Base-by-base conservation (phyloP, 2,329 filamentous ascomycete species). In the Bimuria novae-zelandiae region DNA sequence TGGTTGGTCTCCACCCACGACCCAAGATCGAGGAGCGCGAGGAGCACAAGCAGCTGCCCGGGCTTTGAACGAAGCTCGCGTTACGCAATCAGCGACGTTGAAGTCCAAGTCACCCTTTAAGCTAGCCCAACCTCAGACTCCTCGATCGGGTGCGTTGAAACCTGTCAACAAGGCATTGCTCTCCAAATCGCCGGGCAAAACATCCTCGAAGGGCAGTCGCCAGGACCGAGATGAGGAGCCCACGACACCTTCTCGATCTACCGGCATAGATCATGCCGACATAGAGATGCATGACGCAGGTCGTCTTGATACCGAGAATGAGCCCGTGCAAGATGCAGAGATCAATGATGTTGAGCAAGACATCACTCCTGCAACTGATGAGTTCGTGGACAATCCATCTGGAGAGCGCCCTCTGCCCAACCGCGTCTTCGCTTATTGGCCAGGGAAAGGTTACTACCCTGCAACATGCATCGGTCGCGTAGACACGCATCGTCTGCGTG, bases 381-480 rank as follows among this genome's bases (percentile, higher is more conserved):
- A 40, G n/a, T 33, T 44, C 10, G 62, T 61, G 14, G 63, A 53
- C 30, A 54, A 59, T 17, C 60, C 64, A 8, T 48, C 59, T 3
- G 59, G 54, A 11, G 60, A 67, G 22, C 32, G 74, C 8, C 59
- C 78, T 21, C 73, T 76, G 11, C 78, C 79, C 4, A 80, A 82
- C 49, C 78, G 84, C 55, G 78, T 87, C 0, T 77, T 86, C 56
- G 83, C 84, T 7, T 75, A 77, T 23, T 87, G 84, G 78, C 83
- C 79, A 57, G 79, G 80, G 17, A 79, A 75, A 42, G 77, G 78
- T 48, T 87, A 81, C 64, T 85, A 84, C 63, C 83, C 84, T 42
- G 84, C 82, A 7, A 83, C 79, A n/a, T 86, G 80, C 60, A 67
- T 85, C 29, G 80, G 79, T 2, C 72, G 70, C 14, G 72, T 78